Base-by-base conservation (phyloP, 805 yeast genomes). In the Candida patagonica region DNA sequence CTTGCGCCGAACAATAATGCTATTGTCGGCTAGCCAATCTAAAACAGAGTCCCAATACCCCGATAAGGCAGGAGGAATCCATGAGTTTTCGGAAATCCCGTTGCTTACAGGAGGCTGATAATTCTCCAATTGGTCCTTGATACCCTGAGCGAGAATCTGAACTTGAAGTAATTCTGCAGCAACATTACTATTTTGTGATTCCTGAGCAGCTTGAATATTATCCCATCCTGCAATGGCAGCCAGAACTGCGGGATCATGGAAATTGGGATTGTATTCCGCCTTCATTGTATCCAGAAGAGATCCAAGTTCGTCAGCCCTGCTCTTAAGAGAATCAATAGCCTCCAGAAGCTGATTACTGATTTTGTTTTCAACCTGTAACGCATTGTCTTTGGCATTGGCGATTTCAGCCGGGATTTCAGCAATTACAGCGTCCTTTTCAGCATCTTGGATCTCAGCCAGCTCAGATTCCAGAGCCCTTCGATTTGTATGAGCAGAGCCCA, bases 191-290 rank as follows among this genome's bases (percentile, higher is more conserved):
- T 22, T 26, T 6, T 26, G 27, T 4, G 20, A 38, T 26, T 35
- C 42, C 10, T 23, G 32, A 4, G 37, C 42, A 2, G 67, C 26
- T 29, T 46, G 49, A 34, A 49, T 42, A 23, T 55, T 56, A 30
- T 55, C 56, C 54, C 60, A 59, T 13, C 52, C 62, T 15, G 71
- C 63, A 13, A 86, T 78, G 1, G 88, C 78, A 16, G 66, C 71
- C 56, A 85, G 85, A 15, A 88, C 96, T 0, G 88, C 94, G 6
- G 76, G 74, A 60, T 88, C 96, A 55, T 88, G 86, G 62, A 86
- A 75, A 52, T 86, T 81, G 35, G 82, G 84, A 51, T 86, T 84
- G 59, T 82, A 87, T n/a, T 72, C 71, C 2, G 65, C 53, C 6
- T 67, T 57, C 60, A 88, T 63, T 4, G 60, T 59, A 2, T 60